Conservation (phyloP, 208 protist genomes). For the Leishmania aethiopica region DNA sequence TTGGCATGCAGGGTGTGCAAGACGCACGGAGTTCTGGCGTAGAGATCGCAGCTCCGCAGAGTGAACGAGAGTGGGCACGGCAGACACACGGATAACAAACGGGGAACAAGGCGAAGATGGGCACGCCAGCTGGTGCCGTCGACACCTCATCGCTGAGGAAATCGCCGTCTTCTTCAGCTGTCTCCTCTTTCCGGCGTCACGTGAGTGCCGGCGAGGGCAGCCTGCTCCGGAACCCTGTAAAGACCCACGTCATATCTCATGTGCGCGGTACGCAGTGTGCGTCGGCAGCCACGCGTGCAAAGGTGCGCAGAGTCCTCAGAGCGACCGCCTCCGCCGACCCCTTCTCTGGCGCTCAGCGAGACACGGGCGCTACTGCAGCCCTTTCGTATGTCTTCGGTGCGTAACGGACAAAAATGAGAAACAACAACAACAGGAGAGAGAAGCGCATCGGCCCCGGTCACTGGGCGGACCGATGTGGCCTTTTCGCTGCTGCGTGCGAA, state of each 20-base stretch:
- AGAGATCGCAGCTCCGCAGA: neutral
- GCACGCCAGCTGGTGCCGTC: neutral
- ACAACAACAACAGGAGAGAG: slow-evolving; percentile 4
- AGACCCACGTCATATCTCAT: too few relatives aligned
- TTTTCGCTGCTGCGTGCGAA: neutral
- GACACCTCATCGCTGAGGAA: too few relatives aligned
- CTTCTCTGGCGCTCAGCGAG: neutral
- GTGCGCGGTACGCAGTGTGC: neutral
- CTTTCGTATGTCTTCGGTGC: neutral
- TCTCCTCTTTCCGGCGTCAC: neutral
- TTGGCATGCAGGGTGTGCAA: neutral
- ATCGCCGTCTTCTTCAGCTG: neutral
- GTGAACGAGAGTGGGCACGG: neutral
- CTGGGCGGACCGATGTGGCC: neutral
- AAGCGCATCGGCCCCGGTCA: neutral
- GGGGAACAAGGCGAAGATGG: neutral
- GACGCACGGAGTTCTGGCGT: neutral
- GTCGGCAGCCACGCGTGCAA: neutral
- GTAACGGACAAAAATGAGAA: slow-evolving; percentile 6
- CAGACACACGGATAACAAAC: neutral
- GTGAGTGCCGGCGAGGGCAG: neutral
- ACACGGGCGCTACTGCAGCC: neutral
- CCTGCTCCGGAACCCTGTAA: too few relatives aligned
- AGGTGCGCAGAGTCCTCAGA: neutral
- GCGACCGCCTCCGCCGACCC: neutral